A percentile compares a stretch with the other conserved stretches of the same genome.
Conservation (phyloP, 2,329 filamentous ascomycete species). For the Colletotrichum aenigma region DNA sequence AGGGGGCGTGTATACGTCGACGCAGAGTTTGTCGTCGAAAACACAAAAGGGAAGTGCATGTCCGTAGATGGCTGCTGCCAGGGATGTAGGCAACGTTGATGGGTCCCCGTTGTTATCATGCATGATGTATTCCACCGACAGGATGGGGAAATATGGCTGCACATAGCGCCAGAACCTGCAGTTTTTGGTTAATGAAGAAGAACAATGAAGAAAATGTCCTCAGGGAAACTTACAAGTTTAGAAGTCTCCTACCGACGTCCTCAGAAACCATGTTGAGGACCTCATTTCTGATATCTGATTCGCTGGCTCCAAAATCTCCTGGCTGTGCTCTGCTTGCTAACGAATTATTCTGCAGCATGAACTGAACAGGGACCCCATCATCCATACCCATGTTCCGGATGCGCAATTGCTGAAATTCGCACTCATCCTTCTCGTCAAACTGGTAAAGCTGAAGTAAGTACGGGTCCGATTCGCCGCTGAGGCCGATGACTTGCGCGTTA, state of each 20-base stretch:
- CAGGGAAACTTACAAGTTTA: background rate
- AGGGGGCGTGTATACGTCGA: background rate
- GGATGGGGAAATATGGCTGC: conserved; percentile 4
- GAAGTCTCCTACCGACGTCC: background rate
- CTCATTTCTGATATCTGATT: background rate
- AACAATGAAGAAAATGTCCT: fast-evolving
- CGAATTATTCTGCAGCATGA: conserved; percentile 9
- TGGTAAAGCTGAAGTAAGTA: conserved; percentile 1
- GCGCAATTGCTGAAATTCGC: background rate
- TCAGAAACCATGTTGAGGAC: background rate
- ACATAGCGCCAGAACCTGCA: conserved; percentile 3
- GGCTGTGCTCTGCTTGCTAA: conserved; percentile 4
- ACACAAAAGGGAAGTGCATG: conserved; percentile 2
- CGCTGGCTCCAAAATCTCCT: background rate
- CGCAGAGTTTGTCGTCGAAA: conserved; percentile 8
- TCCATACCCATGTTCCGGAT: conserved; percentile 6
- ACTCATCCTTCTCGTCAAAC: conserved; percentile 7
- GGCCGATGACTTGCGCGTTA: conserved; percentile 8
- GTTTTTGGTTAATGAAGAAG: background rate
- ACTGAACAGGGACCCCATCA: background rate
- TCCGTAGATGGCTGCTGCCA: conserved; percentile 1
- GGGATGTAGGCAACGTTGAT: background rate
- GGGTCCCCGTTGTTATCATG: background rate
- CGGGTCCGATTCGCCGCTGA: conserved; percentile 10
- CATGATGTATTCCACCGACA: background rate